Base-by-base conservation (phyloP, 495 filamentous ascomycete species). In the Tuber magnatum region DNA sequence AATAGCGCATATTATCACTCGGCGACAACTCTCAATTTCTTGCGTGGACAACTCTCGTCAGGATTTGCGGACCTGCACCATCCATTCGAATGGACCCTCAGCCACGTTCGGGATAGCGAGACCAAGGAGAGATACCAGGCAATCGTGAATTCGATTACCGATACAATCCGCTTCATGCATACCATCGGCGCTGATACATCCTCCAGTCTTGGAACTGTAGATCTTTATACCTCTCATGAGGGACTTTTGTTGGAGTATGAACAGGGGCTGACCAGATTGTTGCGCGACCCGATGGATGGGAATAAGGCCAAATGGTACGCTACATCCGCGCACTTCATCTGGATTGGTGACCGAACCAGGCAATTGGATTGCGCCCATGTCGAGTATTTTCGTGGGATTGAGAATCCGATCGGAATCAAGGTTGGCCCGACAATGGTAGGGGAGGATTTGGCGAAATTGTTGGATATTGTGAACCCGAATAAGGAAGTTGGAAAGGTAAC, bases 241-340 rank as follows among this genome's bases (percentile, higher is more conserved):
- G 95, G 93, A 6, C 88, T 99, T 7, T 89, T 97, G 0, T 89
- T 99, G 38, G 95, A 97, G 82, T 99, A 99, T 84, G 95, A 99
- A 82, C 90, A 97, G 81, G 87, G 87, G 73, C 86, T 98, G 16
- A 97, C 94, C 5, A 87, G 94, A 24, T 86, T 88, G 6, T 86
- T 97, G 18, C 89, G 88, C 70, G 88, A 91, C 79, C 93, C 93
- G 3, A 74, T 84, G 41, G 78, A 72, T 76, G 75, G 65, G 41
- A 71, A 73, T 16, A 78, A 35, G 51, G 48, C 40, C 20, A 81
- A 74, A 80, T 94, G 89, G 86, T 97, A 92, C 84, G 89, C 95
- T 82, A 98, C 95, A 0, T 95, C 92, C n/a, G 92, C 92, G 0
- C 96, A 98, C 84, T 97, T 99, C 85, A 87, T 99, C 80, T 99